A percentile compares a stretch with the other conserved stretches of the same genome.
phyloP scores from a whole-genome alignment of 352 stramenopile species.

The Pythium grandisporangium region DNA sequence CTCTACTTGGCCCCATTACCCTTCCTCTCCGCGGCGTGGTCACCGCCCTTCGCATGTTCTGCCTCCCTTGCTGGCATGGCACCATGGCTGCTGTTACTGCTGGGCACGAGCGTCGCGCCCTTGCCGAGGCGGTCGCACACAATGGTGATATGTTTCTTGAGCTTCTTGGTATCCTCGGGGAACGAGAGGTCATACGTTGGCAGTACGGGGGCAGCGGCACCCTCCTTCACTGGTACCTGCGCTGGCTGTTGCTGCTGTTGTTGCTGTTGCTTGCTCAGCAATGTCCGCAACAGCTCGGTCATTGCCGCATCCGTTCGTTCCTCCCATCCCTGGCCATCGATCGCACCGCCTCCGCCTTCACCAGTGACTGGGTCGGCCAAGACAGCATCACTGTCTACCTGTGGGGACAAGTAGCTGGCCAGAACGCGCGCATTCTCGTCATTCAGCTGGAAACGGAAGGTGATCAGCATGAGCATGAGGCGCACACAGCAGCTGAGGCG shows the following conservation, averaged over 20 bases:
- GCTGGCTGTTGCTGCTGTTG: slow-evolving; percentile 13
- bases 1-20: too few relatives aligned
- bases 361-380: too few relatives aligned
- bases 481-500: slow-evolving; percentile 64
- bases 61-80: too few relatives aligned
- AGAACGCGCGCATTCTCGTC: slow-evolving; percentile 52
- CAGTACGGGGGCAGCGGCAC: slow-evolving; percentile 7
- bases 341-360: slow-evolving; percentile 22
- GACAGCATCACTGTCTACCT: too few relatives aligned
- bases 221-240: too few relatives aligned
- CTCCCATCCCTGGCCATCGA: slow-evolving; percentile 77
- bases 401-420: slow-evolving; percentile 53
- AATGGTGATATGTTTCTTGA: slow-evolving; percentile 89
- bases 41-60: too few relatives aligned
- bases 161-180: slow-evolving; percentile 69
- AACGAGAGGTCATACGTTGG: slow-evolving; percentile 48
- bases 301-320: slow-evolving; percentile 78
- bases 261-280: slow-evolving; percentile 51
- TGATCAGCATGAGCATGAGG: slow-evolving; percentile 77
- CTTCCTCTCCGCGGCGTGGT: too few relatives aligned
- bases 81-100: too few relatives aligned
- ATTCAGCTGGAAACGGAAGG: slow-evolving; percentile 71
- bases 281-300: slow-evolving; percentile 76
- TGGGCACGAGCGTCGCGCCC: slow-evolving; percentile 35
- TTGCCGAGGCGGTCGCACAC: slow-evolving; percentile 84